Evolutionary conservation across 2,329 filamentous ascomycete species (phyloP).

Genomic region (Fusarium lateritium): DNA sequence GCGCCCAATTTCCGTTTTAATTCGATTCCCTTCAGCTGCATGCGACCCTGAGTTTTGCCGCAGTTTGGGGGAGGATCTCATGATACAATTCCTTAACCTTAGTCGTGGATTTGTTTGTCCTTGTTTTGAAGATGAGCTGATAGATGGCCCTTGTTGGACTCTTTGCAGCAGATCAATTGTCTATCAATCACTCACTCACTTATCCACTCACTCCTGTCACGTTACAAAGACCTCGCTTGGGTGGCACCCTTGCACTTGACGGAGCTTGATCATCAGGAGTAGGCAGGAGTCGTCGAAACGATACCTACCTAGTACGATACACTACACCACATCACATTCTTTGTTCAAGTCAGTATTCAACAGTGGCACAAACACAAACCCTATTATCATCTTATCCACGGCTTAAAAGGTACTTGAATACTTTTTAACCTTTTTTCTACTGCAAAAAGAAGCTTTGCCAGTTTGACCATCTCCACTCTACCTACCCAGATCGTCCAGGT

Average conservation of each 20-base stretch:
- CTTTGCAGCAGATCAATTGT: background rate
- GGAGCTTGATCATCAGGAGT: slow-evolving; percentile 30
- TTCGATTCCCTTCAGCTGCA: slow-evolving; percentile 27
- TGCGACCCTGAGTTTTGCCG: slow-evolving; percentile 25
- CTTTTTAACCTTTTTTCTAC: background rate
- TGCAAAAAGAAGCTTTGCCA: slow-evolving; percentile 31
- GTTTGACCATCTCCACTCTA: slow-evolving; percentile 26
- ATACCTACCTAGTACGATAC: slow-evolving; percentile 11
- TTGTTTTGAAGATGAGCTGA: background rate
- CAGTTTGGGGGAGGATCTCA: slow-evolving; percentile 8
- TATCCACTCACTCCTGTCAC: background rate
- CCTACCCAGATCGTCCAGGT: slow-evolving; percentile 5
- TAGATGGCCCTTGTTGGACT: background rate
- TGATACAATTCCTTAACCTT: background rate
- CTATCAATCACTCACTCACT: background rate
- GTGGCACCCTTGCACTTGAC: background rate
- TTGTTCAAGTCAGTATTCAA: slow-evolving; percentile 16
- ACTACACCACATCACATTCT: slow-evolving; percentile 14
- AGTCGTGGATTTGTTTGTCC: background rate
- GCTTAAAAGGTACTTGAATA: too few relatives aligned
- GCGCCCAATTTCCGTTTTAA: slow-evolving; percentile 24
- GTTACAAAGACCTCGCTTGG: slow-evolving; percentile 16
- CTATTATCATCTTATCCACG: background rate
- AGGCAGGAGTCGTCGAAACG: background rate
- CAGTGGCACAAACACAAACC: slow-evolving; percentile 12